Evolutionary conservation across 2,329 filamentous ascomycete genomes (phyloP).

Genomic region (Alternaria dauci): DNA sequence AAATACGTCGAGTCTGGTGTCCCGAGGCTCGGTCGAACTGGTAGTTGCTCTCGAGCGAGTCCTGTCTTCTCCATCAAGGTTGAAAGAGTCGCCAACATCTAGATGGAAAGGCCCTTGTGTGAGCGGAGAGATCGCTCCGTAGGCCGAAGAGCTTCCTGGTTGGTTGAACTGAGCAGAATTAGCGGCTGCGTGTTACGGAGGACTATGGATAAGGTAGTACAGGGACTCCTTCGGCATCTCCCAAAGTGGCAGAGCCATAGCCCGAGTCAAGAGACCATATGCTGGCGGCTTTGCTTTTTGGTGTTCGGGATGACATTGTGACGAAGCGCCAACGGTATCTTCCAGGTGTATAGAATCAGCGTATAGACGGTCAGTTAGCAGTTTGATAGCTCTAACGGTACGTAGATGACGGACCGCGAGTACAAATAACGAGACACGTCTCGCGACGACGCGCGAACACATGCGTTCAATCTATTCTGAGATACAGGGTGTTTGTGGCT

Average conservation of each 20-base stretch:
- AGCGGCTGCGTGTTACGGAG: background rate
- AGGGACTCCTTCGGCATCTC: constrained; percentile 25
- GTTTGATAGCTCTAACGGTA: background rate
- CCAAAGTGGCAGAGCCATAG: constrained; percentile 35
- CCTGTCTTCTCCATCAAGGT: constrained; percentile 20
- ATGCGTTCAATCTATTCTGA: constrained; percentile 21
- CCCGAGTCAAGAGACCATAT: constrained; percentile 48
- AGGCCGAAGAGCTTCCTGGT: constrained; percentile 3
- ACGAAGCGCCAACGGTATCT: constrained; percentile 5
- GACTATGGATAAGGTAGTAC: background rate
- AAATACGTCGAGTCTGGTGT: constrained; percentile 34
- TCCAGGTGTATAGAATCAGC: background rate
- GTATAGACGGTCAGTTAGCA: background rate
- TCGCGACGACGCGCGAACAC: constrained; percentile 5
- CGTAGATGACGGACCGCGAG: constrained; percentile 1
- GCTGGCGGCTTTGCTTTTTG: constrained; percentile 36
- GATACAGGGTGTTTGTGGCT: constrained; percentile 36
- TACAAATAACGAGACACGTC: constrained; percentile 8
- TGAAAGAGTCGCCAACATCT: constrained; percentile 17
- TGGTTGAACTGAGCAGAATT: constrained; percentile 20
- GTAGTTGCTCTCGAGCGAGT: constrained; percentile 14
- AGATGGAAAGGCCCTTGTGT: constrained; percentile 6
- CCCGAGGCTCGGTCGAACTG: constrained; percentile 26
- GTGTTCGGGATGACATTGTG: constrained; percentile 37
- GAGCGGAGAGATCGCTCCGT: background rate